phyloP scores from a whole-genome alignment of 2,329 filamentous ascomycete species.

The Pseudogymnoascus sp. region DNA sequence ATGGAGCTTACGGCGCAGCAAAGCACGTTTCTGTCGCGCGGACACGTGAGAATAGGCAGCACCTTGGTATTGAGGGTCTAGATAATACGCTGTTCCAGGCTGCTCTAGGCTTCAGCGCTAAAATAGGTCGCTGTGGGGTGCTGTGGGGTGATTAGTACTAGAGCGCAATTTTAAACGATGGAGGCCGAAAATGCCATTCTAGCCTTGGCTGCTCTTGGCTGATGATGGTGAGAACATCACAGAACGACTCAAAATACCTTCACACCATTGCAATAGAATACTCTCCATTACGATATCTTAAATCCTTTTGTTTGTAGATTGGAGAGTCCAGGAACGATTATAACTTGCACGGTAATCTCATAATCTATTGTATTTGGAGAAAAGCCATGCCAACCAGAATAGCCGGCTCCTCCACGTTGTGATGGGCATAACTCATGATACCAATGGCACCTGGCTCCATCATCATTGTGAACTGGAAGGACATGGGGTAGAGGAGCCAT shows the following conservation, averaged over 20 bases:
- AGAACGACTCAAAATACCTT: background rate
- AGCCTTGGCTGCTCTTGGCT: background rate
- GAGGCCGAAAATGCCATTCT: background rate
- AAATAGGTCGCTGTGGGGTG: background rate
- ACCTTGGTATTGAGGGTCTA: background rate
- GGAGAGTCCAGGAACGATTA: too few species aligned
- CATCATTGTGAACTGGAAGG: background rate
- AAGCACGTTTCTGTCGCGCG: background rate
- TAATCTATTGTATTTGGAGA: conserved; percentile 13
- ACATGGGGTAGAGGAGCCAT: background rate
- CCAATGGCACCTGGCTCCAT: background rate
- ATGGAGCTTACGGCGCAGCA: background rate
- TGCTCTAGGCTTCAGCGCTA: background rate
- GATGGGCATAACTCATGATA: background rate
- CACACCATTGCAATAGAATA: background rate
- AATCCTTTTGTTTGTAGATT: background rate
- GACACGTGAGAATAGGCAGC: background rate
- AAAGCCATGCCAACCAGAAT: conserved; percentile 29
- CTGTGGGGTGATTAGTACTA: background rate
- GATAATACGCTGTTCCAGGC: background rate
- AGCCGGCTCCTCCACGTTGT: conserved; percentile 16
- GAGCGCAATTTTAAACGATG: background rate
- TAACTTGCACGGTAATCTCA: background rate
- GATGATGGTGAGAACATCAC: background rate
- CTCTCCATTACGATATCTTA: background rate